Percentiles rank a stretch among this genome's conserved stretches.
phyloP scores from a whole-genome alignment of 768 basidiomycete genomes.

The Neoboletus magnificus region DNA sequence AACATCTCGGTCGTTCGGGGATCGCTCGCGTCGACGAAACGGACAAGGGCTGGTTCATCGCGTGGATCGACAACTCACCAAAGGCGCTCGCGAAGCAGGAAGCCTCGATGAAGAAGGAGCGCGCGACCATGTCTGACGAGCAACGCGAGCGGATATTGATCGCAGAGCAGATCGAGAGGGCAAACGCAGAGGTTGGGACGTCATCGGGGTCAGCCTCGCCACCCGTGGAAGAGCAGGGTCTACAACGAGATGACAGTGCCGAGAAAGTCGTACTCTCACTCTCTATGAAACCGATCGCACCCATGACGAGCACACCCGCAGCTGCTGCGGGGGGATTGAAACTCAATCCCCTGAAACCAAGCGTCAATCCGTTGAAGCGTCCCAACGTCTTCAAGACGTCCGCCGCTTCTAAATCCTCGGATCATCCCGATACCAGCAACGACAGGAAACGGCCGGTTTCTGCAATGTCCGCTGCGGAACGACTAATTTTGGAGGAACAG shows the following conservation, averaged over 20 bases:
- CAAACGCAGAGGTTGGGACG: slow-evolving; percentile 45
- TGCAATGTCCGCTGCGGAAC: slow-evolving; percentile 78
- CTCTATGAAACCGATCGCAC: slow-evolving; percentile 48
- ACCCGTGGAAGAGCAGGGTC: slow-evolving; percentile 48
- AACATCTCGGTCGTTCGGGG: slow-evolving; percentile 82
- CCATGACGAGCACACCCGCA: slow-evolving; percentile 28
- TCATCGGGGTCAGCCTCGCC: slow-evolving; percentile 33
- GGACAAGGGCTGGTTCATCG: slow-evolving; percentile 97
- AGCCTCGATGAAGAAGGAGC: slow-evolving; percentile 87
- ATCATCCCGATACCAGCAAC: slow-evolving; percentile 32
- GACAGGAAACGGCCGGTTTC: slow-evolving; percentile 62
- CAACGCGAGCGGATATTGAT: slow-evolving; percentile 88
- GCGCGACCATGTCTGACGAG: slow-evolving; percentile 89
- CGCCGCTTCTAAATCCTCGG: slow-evolving; percentile 30
- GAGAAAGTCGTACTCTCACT: slow-evolving; percentile 79
- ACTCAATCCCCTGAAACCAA: slow-evolving; percentile 46
- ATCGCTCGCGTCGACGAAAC: slow-evolving; percentile 94
- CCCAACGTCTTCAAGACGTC: slow-evolving; percentile 70
- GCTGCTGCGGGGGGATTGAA: slow-evolving; percentile 47
- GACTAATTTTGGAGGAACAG: slow-evolving; percentile 85
- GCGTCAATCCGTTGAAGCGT: slow-evolving; percentile 64
- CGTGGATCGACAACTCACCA: slow-evolving; percentile 96
- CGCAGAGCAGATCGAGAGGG: slow-evolving; percentile 91
- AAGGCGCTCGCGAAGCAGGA: slow-evolving; percentile 90
- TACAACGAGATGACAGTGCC: slow-evolving; percentile 67